A percentile compares a stretch with the other conserved stretches of the same genome.
These are phyloP conservation scores for Lignosus rhinocerotis DNA, from an alignment of 1,284 basidiomycete species.

Conservation along the genomic window DNA sequence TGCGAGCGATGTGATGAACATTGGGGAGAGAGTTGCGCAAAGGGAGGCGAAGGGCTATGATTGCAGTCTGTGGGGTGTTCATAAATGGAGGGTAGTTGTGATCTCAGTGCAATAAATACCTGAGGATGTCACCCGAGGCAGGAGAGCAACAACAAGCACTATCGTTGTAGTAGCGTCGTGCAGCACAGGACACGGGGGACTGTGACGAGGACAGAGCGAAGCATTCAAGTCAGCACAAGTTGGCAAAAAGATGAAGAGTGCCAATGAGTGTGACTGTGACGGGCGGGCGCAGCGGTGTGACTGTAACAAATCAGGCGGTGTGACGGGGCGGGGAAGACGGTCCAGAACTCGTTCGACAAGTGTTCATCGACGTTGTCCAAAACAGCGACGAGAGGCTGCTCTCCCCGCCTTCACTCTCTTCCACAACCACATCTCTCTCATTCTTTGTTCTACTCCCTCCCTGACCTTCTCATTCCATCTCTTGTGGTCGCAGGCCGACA, in stretches of 20 bases:
- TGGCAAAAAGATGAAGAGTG: too few species aligned
- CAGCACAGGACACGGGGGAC: too few species aligned
- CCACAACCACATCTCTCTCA: background rate
- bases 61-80: background rate
- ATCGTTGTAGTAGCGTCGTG: too few species aligned
- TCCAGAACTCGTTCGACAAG: background rate
- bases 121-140: too few species aligned
- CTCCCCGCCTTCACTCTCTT: background rate
- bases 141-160: too few species aligned
- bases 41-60: slow-evolving; percentile 1
- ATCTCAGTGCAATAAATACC: too few species aligned
- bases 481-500: background rate
- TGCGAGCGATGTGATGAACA: background rate
- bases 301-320: background rate
- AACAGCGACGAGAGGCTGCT: background rate
- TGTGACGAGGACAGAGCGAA: too few species aligned
- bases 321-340: too few species aligned
- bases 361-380: background rate
- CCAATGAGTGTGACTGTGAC: too few species aligned
- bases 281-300: too few species aligned
- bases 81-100: too few species aligned
- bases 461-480: background rate
- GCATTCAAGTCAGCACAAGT: too few species aligned
- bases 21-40: background rate
- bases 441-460: background rate